Evolutionary conservation across 768 basidiomycete genomes (phyloP), one percentile per base, ranked within the genome.

Genomic region (Termitomyces sp.): DNA sequence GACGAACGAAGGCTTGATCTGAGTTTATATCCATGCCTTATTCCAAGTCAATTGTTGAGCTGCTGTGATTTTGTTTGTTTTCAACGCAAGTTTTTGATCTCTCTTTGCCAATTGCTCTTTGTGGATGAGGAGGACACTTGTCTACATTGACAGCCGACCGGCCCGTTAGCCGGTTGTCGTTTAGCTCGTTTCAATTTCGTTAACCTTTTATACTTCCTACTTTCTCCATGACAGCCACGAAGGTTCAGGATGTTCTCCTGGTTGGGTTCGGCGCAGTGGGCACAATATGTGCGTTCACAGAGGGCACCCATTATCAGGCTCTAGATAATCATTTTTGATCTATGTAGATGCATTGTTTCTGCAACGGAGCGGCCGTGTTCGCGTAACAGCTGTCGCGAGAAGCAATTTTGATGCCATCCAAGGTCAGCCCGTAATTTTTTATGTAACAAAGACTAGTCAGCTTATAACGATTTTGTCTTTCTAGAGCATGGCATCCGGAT

Each of bases 321-420:
- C 16, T 9, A 30, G 47, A 39, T 31, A n/a, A 49, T 11, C 3
- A 3, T 18, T 16, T 22, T 52, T 45, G 4, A 15, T 47, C 18
- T 55, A 15, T 47, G 18, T 55, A 88, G 85, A 85, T 65, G 78
- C 85, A 1, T 73, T 80, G 53, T 76, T 87, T 55, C 72, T 88
- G 22, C 75, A 83, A 60, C 73, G 80, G 59, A 82, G 84, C 63
- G 81, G 84, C 12, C 73, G 79, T 33, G 87, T 81, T 1, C 77
- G 81, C 27, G 84, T 93, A 9, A 91, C 90, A 1, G 85, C 77
- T 18, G 86, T 92, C 1, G 90, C 89, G 2, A 72, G 90, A 57
- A 84, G 88, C 53, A 89, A 90, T 59, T 88, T 82, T 66, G 78
- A 84, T 13, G 70, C 75, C 2, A 77, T 85, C 13, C 73, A 77